Evolutionary conservation across 352 stramenopile species (phyloP), one percentile per base, ranked within the genome.

Genomic region (Phytophthora sojae): DNA sequence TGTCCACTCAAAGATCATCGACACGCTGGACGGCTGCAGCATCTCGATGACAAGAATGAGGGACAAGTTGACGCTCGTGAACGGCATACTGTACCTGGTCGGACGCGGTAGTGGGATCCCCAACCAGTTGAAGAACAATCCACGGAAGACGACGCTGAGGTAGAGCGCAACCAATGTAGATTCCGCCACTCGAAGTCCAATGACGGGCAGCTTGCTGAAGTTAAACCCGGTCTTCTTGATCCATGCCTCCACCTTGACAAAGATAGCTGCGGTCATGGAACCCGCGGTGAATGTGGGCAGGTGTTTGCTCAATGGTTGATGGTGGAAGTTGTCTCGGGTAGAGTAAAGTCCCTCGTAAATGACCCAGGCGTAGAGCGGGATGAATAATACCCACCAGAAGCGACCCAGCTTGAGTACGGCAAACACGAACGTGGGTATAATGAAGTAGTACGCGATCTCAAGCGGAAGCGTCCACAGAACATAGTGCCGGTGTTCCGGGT

Each of bases 1-100:
- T 11, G 56, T 45, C 67, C 64, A 82, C 65, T 82, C 75, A 37
- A 82, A 69, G 47, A 76, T 14, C 0, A 35, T 23, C 8, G 67
- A 69, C 1, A 82, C n/a, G 2, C 55, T 52, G 2, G 67, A 76
- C 21, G 67, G 71, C 21, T 61, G 37, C 12, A 80, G 29, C 57
- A 82, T 66, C 50, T 82, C 75, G 17, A 69, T 61, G 2, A 77
- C 61, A 17, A 82, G n/a, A 4, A 64, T 6, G 26, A 64, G 12
- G 6, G 58, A 57, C n/a, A 64, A 15, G 12, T 64, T 57, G 26
- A n/a, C n/a, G n/a, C n/a, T n/a, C n/a, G n/a, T n/a, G n/a, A n/a
- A n/a, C n/a, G n/a, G n/a, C n/a, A n/a, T 57, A 29, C 32, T 50
- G 58, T 64, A 49, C 7, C 30, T 50, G 17, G 58, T 56, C 6